Conservation (phyloP, 495 filamentous ascomycete genomes). For the Chaetomium cochliodes region DNA sequence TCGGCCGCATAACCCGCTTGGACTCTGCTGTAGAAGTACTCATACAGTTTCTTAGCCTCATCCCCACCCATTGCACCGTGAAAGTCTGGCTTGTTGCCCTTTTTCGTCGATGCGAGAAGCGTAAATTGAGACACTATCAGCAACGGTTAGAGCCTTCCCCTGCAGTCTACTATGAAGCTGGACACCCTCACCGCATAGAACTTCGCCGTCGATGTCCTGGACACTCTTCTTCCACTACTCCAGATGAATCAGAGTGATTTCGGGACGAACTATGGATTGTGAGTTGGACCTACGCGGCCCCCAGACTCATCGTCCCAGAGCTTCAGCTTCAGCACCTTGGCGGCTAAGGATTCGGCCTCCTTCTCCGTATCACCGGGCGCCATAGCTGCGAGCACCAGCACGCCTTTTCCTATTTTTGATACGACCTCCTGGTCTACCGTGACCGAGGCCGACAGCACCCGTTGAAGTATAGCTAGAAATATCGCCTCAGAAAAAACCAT, state of each 20-base stretch:
- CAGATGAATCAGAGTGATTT: constrained; percentile 20
- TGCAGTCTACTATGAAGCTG: not conserved
- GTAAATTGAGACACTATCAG: constrained; percentile 96
- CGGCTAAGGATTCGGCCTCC: constrained; percentile 78
- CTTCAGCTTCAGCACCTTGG: constrained; percentile 83
- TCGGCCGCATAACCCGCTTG: constrained; percentile 68
- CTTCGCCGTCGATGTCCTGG: constrained; percentile 80
- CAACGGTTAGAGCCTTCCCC: constrained; percentile 10
- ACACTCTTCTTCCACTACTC: constrained; percentile 83
- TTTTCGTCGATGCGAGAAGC: constrained; percentile 84
- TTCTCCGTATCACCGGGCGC: constrained; percentile 87
- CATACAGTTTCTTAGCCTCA: constrained; percentile 77
- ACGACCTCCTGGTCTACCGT: constrained; percentile 90
- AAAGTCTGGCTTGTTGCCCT: constrained; percentile 93
- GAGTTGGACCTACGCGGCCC: constrained; percentile 47
- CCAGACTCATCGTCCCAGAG: constrained; percentile 82
- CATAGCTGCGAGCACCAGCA: constrained; percentile 89
- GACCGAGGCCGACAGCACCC: constrained; percentile 96
- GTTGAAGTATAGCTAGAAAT: constrained; percentile 81
- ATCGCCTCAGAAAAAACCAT: constrained; percentile 1
- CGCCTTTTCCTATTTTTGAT: constrained; percentile 83
- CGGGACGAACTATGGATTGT: constrained; percentile 1
- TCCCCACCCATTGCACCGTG: constrained; percentile 79
- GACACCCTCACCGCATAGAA: constrained; percentile 73
- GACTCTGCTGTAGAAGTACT: constrained; percentile 75